Base-by-base conservation (phyloP, 1,284 basidiomycete species). In the Neotropicomus parvogracilis region DNA sequence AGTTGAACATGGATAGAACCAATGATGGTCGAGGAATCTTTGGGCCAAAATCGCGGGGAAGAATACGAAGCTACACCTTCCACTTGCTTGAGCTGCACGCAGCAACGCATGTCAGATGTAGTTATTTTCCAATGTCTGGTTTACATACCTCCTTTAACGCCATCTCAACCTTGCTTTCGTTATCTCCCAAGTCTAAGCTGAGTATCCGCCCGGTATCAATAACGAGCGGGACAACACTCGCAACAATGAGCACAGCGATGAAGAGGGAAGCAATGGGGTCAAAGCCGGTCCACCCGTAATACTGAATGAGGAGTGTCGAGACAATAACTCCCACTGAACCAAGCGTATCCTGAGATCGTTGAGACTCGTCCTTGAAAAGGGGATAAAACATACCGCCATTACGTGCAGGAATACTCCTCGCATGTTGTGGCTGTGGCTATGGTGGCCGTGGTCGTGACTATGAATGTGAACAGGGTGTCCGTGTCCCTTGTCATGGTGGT, bases 241-340 rank as follows among this genome's bases (percentile, higher is more conserved):
- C 95, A 24, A 93, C 90, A 59, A 99, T 99, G 54, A 99, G 75
- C 9, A 91, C 72, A 1, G 97, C 97, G 59, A 99, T 99, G 66
- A 99, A 95, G 32, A 99, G 74, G 10, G 93, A 97, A 0, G 97
- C 97, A 53, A 99, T 94, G 3, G 97, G 97, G 68, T 99, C 97
- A 65, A 98, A 99, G 14, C 95, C 95, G 3, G 97, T 99, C 95
- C 95, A 99, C n/a, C 95, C 95, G 59, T 97, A 99, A 51, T 86
- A 86, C 59, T 95, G 85, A 57, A 99, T 99, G 50, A 99, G 78
- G 13, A 99, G 73, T 3, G 97, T 99, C 19, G 95, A 98, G 46
- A 98, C 80, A 63, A 99, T 99, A 8, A 99, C 97, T n/a, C 97
- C 97, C 16, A 99, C 95, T 10, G 92, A 95, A 37, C 93, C 93